These are phyloP conservation scores for Porodaedalea pini DNA, from an alignment of 1,284 basidiomycete species.

Conservation along the genomic window DNA sequence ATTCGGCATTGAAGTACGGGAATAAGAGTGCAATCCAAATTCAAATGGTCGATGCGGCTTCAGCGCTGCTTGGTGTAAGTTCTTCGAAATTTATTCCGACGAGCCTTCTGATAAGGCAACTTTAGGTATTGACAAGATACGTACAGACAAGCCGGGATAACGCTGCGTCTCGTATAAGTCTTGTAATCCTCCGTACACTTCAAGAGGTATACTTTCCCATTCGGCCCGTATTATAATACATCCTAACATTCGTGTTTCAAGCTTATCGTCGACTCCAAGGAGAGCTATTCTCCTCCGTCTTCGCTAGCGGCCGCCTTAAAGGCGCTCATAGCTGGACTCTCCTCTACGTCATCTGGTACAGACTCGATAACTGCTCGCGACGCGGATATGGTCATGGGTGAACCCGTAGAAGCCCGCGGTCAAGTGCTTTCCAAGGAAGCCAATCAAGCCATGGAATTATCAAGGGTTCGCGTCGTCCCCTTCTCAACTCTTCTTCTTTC, in stretches of 20 bases:
- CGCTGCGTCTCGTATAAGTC: not conserved
- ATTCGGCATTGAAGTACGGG: not conserved
- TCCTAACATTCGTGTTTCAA: not conserved
- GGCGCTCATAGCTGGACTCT: not conserved
- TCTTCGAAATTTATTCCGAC: not conserved
- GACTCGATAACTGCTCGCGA: not conserved
- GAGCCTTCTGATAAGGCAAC: not conserved
- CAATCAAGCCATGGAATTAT: constrained; percentile 6
- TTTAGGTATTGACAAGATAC: not conserved
- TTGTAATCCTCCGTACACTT: not conserved
- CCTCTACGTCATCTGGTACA: not conserved
- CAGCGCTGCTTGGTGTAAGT: not conserved
- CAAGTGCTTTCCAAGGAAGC: not conserved
- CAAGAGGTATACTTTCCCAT: not conserved
- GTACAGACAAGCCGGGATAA: not conserved
- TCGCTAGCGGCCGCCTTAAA: not conserved
- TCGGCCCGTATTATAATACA: not conserved
- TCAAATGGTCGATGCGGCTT: not conserved
- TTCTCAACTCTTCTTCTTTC: not conserved
- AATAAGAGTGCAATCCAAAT: not conserved
- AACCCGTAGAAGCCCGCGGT: no score
- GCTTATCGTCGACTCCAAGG: not conserved
- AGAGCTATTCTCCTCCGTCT: not conserved
- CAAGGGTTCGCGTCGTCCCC: constrained; percentile 19
- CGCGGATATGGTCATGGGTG: not conserved